Evolutionary conservation across 163 green algal genomes (phyloP), one percentile per base, ranked within the genome.

Genomic region (Chlorella variabilis): DNA sequence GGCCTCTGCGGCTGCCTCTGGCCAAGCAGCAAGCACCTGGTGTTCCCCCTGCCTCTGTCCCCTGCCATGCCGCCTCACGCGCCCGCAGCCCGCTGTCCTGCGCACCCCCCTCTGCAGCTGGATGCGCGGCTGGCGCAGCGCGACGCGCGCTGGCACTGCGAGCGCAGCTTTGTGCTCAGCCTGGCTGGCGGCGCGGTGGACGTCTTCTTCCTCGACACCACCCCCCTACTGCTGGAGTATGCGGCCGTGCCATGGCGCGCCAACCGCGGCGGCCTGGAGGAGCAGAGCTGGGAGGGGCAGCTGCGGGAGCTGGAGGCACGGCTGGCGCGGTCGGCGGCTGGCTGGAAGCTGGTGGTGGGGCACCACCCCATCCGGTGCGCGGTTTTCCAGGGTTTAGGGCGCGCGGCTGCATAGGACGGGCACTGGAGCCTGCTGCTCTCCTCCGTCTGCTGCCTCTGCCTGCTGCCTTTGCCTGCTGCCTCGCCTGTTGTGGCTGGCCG

Each of bases 331-430:
- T 90, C 79, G 6, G 61, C n/a, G 1, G 85, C 88, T 13, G 23
- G 13, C n/a, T 94, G 90, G 90, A 91, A 91, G 74, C 67, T 95
- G 45, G 87, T 92, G n/a, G 85, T 95, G 39, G 91, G 91, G 8
- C 91, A 95, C 81, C 91, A 95, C 80, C 91, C 91, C 63, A 80
- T 93, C 2, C 54, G 77, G 59, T 89, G 36, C 36, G 59, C 15
- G 45, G 45, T 54, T n/a, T n/a, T n/a, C n/a, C n/a, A n/a, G n/a
- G n/a, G n/a, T n/a, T n/a, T n/a, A n/a, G n/a, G n/a, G n/a, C n/a
- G n/a, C n/a, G n/a, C n/a, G n/a, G n/a, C n/a, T n/a, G n/a, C n/a
- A n/a, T n/a, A n/a, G n/a, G n/a, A n/a, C n/a, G n/a, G n/a, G n/a
- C n/a, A n/a, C n/a, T n/a, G n/a, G 71, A 67, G 31, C 71, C 45